Evolutionary conservation across 345 rosid genomes (phyloP).

Genomic region (Salix caprea): DNA sequence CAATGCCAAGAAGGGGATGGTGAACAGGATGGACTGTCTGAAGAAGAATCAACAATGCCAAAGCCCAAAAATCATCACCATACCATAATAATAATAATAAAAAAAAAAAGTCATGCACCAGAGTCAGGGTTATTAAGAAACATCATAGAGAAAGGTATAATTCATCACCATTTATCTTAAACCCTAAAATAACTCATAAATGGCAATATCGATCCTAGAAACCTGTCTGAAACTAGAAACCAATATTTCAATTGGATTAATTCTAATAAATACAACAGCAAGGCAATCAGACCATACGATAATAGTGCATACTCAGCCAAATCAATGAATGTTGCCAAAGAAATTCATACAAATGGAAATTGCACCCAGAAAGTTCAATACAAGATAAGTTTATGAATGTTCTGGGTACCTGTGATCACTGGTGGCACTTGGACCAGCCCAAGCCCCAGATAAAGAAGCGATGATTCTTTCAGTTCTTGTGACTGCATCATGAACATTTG

Average conservation of each 20-base stretch:
- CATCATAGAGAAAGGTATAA: no score
- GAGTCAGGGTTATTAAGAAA: background rate
- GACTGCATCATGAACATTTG: constrained; percentile 78
- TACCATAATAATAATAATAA: no score
- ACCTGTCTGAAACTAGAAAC: no score
- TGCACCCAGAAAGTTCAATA: background rate
- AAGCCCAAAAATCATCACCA: no score
- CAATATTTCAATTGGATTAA: no score
- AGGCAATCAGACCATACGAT: no score
- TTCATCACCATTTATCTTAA: no score
- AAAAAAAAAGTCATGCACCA: background rate
- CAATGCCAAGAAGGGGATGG: background rate
- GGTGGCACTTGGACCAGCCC: constrained; percentile 64
- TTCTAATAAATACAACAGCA: no score
- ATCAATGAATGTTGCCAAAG: background rate
- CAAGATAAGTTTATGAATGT: background rate
- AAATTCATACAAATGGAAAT: background rate
- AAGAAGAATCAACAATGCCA: no score
- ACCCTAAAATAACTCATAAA: no score
- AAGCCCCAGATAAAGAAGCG: constrained; percentile 71
- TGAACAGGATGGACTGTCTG: background rate
- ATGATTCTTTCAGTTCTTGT: constrained; percentile 75
- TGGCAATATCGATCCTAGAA: no score
- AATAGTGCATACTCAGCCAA: no score
- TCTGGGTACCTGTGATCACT: constrained; percentile 52